A percentile compares a stretch with the other conserved stretches of the same genome.
These are phyloP conservation scores for Podospora sp. DNA, from an alignment of 495 filamentous ascomycete genomes.

Conservation along the genomic window DNA sequence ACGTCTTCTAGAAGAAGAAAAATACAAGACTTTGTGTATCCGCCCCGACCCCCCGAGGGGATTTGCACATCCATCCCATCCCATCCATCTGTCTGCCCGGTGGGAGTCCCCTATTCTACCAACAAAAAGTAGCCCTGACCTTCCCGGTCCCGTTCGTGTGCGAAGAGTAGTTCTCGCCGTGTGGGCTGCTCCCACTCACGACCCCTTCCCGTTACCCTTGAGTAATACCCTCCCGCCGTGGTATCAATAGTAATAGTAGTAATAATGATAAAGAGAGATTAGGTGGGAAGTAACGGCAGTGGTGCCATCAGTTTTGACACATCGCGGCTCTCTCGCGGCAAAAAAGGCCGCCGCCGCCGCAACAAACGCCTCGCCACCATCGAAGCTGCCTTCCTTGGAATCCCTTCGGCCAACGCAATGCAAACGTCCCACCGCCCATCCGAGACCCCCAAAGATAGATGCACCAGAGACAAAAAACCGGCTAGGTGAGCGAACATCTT, in stretches of 20 bases:
- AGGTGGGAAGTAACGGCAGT: background rate
- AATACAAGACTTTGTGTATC: background rate
- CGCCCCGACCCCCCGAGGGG: background rate
- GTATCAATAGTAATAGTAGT: conserved; percentile 4
- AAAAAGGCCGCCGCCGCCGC: too few species aligned
- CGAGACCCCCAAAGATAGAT: conserved; percentile 6
- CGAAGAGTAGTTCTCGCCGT: conserved; percentile 22
- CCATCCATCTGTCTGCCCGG: background rate
- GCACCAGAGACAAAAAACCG: background rate
- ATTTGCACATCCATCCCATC: background rate
- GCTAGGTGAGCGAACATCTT: background rate
- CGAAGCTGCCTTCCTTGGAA: background rate
- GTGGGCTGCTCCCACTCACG: background rate
- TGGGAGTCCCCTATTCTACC: background rate
- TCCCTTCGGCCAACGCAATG: background rate
- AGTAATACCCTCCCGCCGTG: background rate
- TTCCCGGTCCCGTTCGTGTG: background rate
- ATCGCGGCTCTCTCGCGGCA: background rate
- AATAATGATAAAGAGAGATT: background rate
- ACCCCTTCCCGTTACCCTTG: background rate
- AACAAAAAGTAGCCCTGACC: background rate
- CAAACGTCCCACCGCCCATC: background rate
- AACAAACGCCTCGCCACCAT: too few species aligned
- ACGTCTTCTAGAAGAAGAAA: background rate
- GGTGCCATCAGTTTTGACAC: background rate